phyloP scores from a whole-genome alignment of 441 rosid species.

The Biscutella auriculata region DNA sequence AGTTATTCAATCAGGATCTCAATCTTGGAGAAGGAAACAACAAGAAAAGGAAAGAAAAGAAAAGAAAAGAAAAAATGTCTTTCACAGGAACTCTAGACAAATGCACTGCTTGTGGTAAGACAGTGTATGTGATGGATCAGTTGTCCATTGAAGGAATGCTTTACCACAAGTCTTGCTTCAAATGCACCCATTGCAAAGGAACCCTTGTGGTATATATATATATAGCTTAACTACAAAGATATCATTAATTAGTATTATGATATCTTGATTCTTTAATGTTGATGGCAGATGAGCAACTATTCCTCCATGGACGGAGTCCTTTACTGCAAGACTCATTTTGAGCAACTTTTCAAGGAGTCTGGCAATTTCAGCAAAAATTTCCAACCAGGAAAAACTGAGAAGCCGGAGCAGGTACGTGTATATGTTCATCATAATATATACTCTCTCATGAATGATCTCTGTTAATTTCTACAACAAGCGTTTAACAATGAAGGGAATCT shows the following conservation, averaged over 20 bases:
- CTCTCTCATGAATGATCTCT: too few relatives aligned
- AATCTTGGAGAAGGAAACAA: constrained; percentile 18
- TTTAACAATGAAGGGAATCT: not conserved
- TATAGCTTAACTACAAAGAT: too few relatives aligned
- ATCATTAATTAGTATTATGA: too few relatives aligned
- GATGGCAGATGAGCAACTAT: constrained; percentile 82
- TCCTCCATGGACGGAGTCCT: constrained; percentile 92
- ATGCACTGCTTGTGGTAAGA: constrained; percentile 84
- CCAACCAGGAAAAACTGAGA: constrained; percentile 61
- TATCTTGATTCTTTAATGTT: not conserved
- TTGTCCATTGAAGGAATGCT: constrained; percentile 74
- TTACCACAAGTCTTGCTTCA: constrained; percentile 86
- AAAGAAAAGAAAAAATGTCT: constrained; percentile 33
- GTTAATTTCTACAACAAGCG: too few relatives aligned
- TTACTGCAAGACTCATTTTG: constrained; percentile 87
- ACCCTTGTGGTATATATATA: constrained; percentile 49
- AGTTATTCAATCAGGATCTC: constrained; percentile 4
- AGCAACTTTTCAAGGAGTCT: constrained; percentile 87
- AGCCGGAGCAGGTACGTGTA: constrained; percentile 51
- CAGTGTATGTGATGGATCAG: constrained; percentile 79
- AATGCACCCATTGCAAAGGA: constrained; percentile 89
- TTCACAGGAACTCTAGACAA: constrained; percentile 90
- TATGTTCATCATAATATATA: not conserved
- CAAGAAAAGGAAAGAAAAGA: not conserved
- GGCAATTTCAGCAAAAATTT: constrained; percentile 93